A percentile compares a stretch with the other conserved stretches of the same genome.
phyloP scores from a whole-genome alignment of 257 asterid genomes.

The Buddleja alternifolia region DNA sequence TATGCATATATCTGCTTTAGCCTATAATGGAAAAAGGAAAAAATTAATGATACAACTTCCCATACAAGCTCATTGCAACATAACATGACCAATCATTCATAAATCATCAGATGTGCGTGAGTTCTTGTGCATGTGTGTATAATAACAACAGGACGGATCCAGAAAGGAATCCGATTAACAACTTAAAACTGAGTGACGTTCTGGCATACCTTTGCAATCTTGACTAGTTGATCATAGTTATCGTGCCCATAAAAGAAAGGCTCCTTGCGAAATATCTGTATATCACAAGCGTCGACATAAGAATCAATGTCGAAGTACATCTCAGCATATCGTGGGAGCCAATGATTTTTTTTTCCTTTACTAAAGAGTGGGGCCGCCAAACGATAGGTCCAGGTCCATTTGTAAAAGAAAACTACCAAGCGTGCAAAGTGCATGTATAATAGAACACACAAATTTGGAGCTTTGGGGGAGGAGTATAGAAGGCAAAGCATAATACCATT shows the following conservation, averaged over 20 bases:
- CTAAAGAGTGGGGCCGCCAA: constrained; percentile 10
- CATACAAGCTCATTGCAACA: not conserved
- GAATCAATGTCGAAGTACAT: constrained; percentile 27
- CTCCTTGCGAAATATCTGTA: constrained; percentile 88
- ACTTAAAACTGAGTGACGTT: not conserved
- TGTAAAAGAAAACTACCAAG: not conserved
- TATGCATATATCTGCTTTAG: not conserved
- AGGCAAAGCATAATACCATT: constrained; percentile 63
- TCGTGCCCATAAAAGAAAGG: constrained; percentile 96
- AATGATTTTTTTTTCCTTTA: too few relatives aligned
- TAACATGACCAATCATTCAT: constrained; percentile 6
- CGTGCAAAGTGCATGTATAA: not conserved
- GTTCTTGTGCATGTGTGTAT: not conserved
- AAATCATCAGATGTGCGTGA: constrained; percentile 1
- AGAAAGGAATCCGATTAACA: not conserved
- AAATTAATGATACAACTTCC: not conserved
- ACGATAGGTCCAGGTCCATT: constrained; percentile 19
- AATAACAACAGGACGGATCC: not conserved
- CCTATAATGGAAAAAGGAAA: not conserved
- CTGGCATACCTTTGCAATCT: constrained; percentile 79
- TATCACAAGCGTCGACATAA: constrained; percentile 37
- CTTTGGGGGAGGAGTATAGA: not conserved
- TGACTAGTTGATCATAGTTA: constrained; percentile 86
- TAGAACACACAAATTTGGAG: constrained; percentile 9
- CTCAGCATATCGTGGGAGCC: constrained; percentile 11